Evolutionary conservation across 495 filamentous ascomycete genomes (phyloP), one percentile per base, ranked within the genome.

Genomic region (Penicillium dipodomyicola): DNA sequence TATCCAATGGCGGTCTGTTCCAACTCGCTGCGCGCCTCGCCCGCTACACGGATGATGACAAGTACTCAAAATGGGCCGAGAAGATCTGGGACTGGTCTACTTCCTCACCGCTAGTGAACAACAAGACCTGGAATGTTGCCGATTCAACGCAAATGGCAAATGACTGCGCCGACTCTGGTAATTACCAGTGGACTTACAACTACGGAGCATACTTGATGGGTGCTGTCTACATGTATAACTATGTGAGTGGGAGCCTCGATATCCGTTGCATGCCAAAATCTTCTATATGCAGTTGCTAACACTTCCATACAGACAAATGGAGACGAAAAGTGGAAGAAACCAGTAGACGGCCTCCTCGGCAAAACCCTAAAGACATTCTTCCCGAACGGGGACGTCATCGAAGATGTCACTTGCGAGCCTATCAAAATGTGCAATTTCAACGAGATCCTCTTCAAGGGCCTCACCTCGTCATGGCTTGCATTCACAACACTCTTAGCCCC

Each of bases 391-490:
- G 71, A 77, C 52, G 69, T 87, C 65, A 73, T 59, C 9, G 44
- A 86, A 64, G 88, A 90, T 65, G 78, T 81, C 20, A 77, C 82
- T 40, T 91, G 87, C 72, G 88, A 92, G 61, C 64, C 71, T 0
- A 65, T 62, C 17, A 70, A 67, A 37, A 78, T 76, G 45, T 91
- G 87, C 71, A 75, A 86, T 66, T 65, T 80, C 49, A 88, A 92
- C 70, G 86, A 91, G 65, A 84, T 84, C 43, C 83, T 83, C 29
- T 93, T 94, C 80, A 92, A 92, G 67, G 88, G 87, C 5, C 88
- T 89, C 61, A 77, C 91, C 7, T 75, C 86, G 9, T 82, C 87
- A 10, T 92, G 89, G 87, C 82, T 96, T 72, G 85, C 86, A 1
- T 79, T 83, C 10, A 84, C 86, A 8, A 82, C 83, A 1, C 84